phyloP scores from a whole-genome alignment of 306 rosid genomes.

The Pyrus pyrifolia region DNA sequence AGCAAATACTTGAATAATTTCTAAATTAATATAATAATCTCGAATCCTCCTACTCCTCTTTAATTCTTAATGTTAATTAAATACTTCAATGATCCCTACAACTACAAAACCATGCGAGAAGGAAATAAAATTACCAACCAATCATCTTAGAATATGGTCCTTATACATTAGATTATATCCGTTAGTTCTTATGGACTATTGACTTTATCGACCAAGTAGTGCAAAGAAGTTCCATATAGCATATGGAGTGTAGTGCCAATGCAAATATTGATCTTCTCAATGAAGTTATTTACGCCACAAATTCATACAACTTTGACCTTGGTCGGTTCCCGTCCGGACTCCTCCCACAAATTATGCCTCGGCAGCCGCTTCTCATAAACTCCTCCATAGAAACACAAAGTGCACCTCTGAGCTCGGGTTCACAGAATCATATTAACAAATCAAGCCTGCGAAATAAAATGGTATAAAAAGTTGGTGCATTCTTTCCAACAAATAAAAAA shows the following conservation, averaged over 20 bases:
- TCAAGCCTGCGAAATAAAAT: not conserved
- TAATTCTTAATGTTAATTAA: no score
- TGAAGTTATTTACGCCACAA: not conserved
- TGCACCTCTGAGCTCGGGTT: not conserved
- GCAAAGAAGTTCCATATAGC: not conserved
- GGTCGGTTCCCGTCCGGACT: not conserved
- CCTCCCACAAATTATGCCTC: not conserved
- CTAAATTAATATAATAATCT: no score
- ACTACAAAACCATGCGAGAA: no score
- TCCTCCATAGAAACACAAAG: not conserved
- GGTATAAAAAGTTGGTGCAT: no score
- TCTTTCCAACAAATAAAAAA: no score
- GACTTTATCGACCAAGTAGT: not conserved
- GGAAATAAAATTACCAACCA: no score
- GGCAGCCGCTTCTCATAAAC: not conserved
- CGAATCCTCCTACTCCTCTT: no score
- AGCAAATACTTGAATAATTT: no score
- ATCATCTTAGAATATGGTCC: not conserved
- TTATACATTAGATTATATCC: not conserved
- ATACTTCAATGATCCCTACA: no score
- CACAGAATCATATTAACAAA: not conserved
- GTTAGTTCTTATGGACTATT: not conserved
- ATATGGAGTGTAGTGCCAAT: not conserved
- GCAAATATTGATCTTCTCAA: not conserved
- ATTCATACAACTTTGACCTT: not conserved